Percentiles rank a stretch among this genome's conserved stretches.
Evolutionary conservation across 1,284 basidiomycete species (phyloP).

Genomic region (Irpex lacteus): DNA sequence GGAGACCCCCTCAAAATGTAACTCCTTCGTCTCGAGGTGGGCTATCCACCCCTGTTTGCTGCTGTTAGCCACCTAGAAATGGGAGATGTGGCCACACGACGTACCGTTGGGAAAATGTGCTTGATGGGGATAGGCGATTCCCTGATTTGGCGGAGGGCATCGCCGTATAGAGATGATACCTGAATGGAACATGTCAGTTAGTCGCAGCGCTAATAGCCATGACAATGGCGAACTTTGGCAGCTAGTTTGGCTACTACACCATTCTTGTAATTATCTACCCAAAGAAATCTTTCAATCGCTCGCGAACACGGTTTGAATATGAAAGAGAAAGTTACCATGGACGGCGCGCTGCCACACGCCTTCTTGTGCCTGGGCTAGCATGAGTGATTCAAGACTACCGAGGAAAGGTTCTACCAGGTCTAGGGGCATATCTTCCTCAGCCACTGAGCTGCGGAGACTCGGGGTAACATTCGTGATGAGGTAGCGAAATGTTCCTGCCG

Average conservation of each 20-base stretch:
- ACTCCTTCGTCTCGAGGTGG: conserved; percentile 81
- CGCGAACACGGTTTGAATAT: not conserved
- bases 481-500: conserved; percentile 75
- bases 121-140: conserved; percentile 46
- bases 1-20: conserved; percentile 89
- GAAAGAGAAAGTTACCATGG: conserved; percentile 50
- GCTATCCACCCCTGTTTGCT: conserved; percentile 68
- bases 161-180: conserved; percentile 69
- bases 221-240: conserved; percentile 47
- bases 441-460: conserved; percentile 47
- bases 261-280: conserved; percentile 71
- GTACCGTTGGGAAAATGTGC: conserved; percentile 53
- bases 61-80: not conserved
- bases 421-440: conserved; percentile 50
- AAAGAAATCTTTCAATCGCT: not conserved
- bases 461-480: conserved; percentile 59
- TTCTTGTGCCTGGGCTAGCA: conserved; percentile 95
- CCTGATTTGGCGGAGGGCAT: conserved; percentile 50
- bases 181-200: conserved; percentile 24
- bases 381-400: conserved; percentile 68
- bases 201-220: not conserved
- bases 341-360: conserved; percentile 95
- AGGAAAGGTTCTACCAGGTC: conserved; percentile 71
- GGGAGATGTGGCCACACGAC: conserved; percentile 15
- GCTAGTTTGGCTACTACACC: conserved; percentile 86